A percentile compares a stretch with the other conserved stretches of the same genome.
phyloP scores from a whole-genome alignment of 805 yeast genomes.

The Tetrapisispora fleetii region DNA sequence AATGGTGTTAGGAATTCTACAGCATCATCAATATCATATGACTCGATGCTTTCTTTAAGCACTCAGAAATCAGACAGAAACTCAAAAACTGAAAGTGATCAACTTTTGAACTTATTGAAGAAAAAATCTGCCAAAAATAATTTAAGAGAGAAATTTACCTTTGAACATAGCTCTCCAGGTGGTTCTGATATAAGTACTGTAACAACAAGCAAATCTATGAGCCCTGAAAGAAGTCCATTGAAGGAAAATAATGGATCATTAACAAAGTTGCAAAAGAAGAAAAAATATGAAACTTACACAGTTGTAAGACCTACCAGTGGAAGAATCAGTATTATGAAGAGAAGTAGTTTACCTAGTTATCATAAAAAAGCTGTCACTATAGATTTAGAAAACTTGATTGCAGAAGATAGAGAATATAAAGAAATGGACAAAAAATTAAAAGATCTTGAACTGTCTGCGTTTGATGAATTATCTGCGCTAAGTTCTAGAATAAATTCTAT shows the following conservation, averaged over 20 bases:
- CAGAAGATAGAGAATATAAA: conserved; percentile 7
- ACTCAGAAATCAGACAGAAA: background rate
- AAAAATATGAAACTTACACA: conserved; percentile 8
- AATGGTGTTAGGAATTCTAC: background rate
- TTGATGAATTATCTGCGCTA: conserved; percentile 8
- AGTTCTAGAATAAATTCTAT: background rate
- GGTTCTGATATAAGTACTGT: background rate
- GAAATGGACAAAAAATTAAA: conserved; percentile 15
- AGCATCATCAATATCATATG: conserved; percentile 4
- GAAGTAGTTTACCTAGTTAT: conserved; percentile 4
- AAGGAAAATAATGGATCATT: background rate
- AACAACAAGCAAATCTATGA: background rate
- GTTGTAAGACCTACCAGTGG: conserved; percentile 26
- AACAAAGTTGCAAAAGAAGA: background rate
- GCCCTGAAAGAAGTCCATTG: background rate
- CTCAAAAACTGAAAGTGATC: background rate
- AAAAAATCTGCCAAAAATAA: conserved; percentile 44
- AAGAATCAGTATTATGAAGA: conserved; percentile 22
- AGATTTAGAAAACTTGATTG: background rate
- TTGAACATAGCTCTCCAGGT: conserved; percentile 15
- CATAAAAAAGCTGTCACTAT: background rate
- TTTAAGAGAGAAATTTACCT: conserved; percentile 36
- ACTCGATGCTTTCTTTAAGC: conserved; percentile 6
- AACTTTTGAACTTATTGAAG: conserved; percentile 27
- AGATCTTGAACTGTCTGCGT: conserved; percentile 11